phyloP scores from a whole-genome alignment of 2,329 filamentous ascomycete species.

The Phialophora macrospora region DNA sequence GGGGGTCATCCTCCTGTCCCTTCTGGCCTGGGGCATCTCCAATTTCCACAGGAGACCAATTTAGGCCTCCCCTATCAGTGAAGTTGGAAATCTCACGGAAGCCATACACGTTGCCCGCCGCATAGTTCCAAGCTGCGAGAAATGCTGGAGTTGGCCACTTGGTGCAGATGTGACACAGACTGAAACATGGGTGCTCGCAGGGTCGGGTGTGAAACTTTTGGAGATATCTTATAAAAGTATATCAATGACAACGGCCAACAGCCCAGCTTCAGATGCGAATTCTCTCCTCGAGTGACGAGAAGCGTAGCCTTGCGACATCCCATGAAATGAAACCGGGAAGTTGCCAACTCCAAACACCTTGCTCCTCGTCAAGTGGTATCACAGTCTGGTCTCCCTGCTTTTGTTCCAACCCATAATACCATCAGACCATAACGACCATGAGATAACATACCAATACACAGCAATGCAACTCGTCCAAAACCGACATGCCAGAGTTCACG shows the following conservation, averaged over 20 bases:
- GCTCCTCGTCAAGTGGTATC: conserved; percentile 4
- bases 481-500: conserved; percentile 5
- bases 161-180: not conserved
- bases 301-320: not conserved
- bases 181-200: not conserved
- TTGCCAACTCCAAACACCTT: conserved; percentile 1
- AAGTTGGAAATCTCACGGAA: not conserved
- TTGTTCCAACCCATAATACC: not conserved
- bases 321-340: not conserved
- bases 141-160: not conserved
- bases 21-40: not conserved
- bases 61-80: not conserved
- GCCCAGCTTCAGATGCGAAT: not conserved
- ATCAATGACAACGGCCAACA: not conserved
- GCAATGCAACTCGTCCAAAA: not conserved
- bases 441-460: not conserved
- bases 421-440: not conserved
- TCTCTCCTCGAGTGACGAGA: not conserved
- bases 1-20: not conserved
- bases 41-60: not conserved
- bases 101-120: not conserved
- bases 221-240: not conserved
- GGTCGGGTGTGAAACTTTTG: not conserved
- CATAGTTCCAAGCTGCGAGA: not conserved
- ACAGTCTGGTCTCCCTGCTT: not conserved